Conservation (phyloP, 768 basidiomycete genomes). For the Leccinum boreale region DNA sequence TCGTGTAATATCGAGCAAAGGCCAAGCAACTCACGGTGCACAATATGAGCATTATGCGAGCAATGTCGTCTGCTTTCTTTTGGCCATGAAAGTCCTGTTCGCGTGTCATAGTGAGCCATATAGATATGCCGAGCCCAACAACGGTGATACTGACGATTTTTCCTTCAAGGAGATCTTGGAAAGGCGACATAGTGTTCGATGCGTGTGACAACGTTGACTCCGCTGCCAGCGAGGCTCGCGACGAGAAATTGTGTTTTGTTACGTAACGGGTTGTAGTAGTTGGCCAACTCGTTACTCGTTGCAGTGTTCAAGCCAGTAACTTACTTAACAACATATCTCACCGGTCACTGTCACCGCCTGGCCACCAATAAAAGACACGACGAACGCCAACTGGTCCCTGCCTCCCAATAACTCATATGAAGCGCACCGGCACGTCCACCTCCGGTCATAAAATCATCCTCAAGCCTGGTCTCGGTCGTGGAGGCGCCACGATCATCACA, state of each 20-base stretch:
- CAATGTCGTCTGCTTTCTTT: slow-evolving; percentile 23
- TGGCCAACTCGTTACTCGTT: not conserved
- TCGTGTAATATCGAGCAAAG: not conserved
- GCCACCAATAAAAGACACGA: not conserved
- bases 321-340: no score
- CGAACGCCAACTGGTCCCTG: not conserved
- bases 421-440: slow-evolving; percentile 19
- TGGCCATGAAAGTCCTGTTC: slow-evolving; percentile 33
- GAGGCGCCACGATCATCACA: slow-evolving; percentile 24
- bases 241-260: not conserved
- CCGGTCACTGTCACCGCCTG: not conserved
- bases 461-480: slow-evolving; percentile 35
- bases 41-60: slow-evolving; percentile 21
- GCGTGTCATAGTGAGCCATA: slow-evolving; percentile 13
- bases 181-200: slow-evolving; percentile 18
- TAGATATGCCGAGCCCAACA: not conserved
- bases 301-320: not conserved
- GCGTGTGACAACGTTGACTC: not conserved
- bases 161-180: slow-evolving; percentile 29
- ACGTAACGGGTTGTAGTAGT: slow-evolving; percentile 12
- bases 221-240: no score
- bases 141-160: slow-evolving; percentile 24
- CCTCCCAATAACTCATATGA: slow-evolving; percentile 14
- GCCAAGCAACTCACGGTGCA: slow-evolving; percentile 20
- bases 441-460: slow-evolving; percentile 38